phyloP scores from a whole-genome alignment of 192 early-diverging fungal species.

The Chytriomyces hyalinus region DNA sequence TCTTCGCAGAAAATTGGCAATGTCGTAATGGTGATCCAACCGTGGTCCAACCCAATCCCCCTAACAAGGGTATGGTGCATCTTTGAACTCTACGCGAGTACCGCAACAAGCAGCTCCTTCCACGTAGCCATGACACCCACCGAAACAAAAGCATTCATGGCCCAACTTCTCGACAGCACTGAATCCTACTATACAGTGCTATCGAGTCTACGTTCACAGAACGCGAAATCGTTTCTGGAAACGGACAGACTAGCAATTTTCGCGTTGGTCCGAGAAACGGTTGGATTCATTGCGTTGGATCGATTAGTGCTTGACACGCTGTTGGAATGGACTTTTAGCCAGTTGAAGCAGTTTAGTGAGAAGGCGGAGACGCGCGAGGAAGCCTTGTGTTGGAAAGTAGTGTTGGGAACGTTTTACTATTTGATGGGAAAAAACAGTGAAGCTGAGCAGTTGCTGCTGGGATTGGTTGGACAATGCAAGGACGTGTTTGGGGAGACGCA shows the following conservation, averaged over 20 bases:
- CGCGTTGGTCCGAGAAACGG: neutral
- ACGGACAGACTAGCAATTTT: neutral
- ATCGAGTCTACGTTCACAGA: neutral
- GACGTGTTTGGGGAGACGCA: neutral
- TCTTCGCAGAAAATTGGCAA: slow-evolving; percentile 25
- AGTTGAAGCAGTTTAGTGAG: neutral
- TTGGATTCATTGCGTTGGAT: slow-evolving; percentile 18
- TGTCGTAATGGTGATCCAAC: slow-evolving; percentile 36
- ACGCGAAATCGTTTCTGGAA: neutral
- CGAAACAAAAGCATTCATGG: neutral
- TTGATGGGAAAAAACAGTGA: too few species aligned
- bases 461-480: neutral
- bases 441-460: neutral
- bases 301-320: neutral
- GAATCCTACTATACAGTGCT: neutral
- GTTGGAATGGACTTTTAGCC: neutral
- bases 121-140: slow-evolving; percentile 22
- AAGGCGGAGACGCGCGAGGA: neutral
- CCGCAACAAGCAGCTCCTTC: slow-evolving; percentile 27
- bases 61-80: slow-evolving; percentile 41
- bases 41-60: slow-evolving; percentile 40
- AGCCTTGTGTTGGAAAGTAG: too few species aligned
- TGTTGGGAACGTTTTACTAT: too few species aligned
- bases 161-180: neutral
- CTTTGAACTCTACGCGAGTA: slow-evolving; percentile 38